These are phyloP conservation scores for Xylaria nigripes DNA, from an alignment of 495 filamentous ascomycete species.

Conservation along the genomic window DNA sequence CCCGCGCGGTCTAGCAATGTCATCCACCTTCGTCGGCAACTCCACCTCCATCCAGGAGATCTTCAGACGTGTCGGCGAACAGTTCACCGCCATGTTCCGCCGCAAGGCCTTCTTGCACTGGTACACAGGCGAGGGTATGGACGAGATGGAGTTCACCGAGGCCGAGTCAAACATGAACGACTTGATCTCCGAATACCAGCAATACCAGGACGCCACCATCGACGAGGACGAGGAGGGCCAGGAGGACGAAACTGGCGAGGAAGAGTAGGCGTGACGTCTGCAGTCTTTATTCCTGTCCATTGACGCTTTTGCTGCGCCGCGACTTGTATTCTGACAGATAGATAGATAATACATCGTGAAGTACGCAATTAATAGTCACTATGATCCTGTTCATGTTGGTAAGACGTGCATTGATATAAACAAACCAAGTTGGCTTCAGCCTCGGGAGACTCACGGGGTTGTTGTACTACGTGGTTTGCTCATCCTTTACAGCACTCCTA, in stretches of 20 bases:
- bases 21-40: slow-evolving; percentile 94
- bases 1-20: slow-evolving; percentile 93
- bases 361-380: too few relatives aligned
- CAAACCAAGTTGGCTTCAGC: too few relatives aligned
- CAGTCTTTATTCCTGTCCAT: too few relatives aligned
- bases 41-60: slow-evolving; percentile 97
- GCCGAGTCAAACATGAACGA: slow-evolving; percentile 99
- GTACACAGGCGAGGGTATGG: slow-evolving; percentile 99
- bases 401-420: too few relatives aligned
- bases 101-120: slow-evolving; percentile 99
- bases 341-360: too few relatives aligned
- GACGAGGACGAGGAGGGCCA: slow-evolving; percentile 50
- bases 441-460: too few relatives aligned
- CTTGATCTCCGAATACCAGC: slow-evolving; percentile 96
- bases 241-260: slow-evolving; percentile 41
- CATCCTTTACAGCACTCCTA: too few relatives aligned
- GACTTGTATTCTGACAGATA: too few relatives aligned
- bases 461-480: too few relatives aligned
- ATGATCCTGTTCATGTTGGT: too few relatives aligned
- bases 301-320: too few relatives aligned
- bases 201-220: slow-evolving; percentile 94
- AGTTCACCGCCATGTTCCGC: slow-evolving; percentile 98
- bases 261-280: slow-evolving; percentile 13
- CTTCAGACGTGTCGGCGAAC: slow-evolving; percentile 97
- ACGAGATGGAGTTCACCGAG: slow-evolving; percentile 99